phyloP scores from a whole-genome alignment of 495 filamentous ascomycete genomes.

The Cryomyces antarcticus region DNA sequence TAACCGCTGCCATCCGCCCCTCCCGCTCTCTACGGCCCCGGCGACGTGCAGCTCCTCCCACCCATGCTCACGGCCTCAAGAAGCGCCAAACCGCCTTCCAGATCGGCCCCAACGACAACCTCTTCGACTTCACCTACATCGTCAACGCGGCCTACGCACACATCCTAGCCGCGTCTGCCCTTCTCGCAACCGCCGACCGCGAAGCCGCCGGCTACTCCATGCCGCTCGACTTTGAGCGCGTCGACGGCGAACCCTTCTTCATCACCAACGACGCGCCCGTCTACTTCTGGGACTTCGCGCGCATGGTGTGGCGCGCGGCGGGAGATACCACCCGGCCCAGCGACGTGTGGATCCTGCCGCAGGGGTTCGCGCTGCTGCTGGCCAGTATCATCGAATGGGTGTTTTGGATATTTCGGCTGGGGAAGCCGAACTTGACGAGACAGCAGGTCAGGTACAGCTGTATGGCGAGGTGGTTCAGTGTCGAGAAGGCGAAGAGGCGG shows the following conservation, averaged over 20 bases:
- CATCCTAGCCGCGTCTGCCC: conserved; percentile 47
- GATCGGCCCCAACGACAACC: conserved; percentile 71
- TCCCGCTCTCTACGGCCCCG: conserved; percentile 10
- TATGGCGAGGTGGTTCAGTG: conserved; percentile 73
- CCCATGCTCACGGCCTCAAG: conserved; percentile 44
- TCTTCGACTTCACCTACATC: conserved; percentile 73
- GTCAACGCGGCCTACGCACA: conserved; percentile 60
- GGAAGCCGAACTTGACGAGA: conserved; percentile 54
- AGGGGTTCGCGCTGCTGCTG: conserved; percentile 39
- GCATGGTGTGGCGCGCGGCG: conserved; percentile 45
- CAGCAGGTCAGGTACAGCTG: conserved; percentile 54
- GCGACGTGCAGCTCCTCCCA: conserved; percentile 38
- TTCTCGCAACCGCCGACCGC: conserved; percentile 32
- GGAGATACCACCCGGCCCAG: conserved; percentile 14
- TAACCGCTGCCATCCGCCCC: conserved; percentile 10
- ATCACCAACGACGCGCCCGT: conserved; percentile 83
- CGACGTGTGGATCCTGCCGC: conserved; percentile 47
- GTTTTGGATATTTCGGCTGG: conserved; percentile 25
- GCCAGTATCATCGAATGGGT: conserved; percentile 51
- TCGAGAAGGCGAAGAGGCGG: conserved; percentile 61
- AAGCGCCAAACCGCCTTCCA: conserved; percentile 57
- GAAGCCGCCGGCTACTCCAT: conserved; percentile 17
- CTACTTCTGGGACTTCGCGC: conserved; percentile 91
- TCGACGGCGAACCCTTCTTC: conserved; percentile 89
- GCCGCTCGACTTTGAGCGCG: conserved; percentile 52